Conservation (phyloP, 2,329 filamentous ascomycete genomes). For the Beauveria sp. region DNA sequence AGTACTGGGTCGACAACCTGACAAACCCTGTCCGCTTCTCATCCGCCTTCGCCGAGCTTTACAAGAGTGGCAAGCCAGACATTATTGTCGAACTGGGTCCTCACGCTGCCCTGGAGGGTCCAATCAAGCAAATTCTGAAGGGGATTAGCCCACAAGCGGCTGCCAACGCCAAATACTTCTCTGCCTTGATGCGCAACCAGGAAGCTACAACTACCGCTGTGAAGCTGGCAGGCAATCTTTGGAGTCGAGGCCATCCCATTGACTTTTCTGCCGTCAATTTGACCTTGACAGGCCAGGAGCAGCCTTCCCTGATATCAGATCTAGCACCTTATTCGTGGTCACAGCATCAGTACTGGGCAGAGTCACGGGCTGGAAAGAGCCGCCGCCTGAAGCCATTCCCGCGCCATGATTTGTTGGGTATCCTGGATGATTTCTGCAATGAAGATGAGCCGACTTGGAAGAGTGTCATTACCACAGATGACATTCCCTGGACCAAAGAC, state of each 20-base stretch:
- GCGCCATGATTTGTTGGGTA: slow-evolving; percentile 40
- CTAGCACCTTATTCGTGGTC: slow-evolving; percentile 42
- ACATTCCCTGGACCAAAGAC: slow-evolving; percentile 50
- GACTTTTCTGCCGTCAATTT: slow-evolving; percentile 41
- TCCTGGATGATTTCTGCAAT: slow-evolving; percentile 34
- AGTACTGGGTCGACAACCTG: slow-evolving; percentile 40
- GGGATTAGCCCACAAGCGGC: slow-evolving; percentile 31
- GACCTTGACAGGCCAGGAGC: slow-evolving; percentile 10
- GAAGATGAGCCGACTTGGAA: slow-evolving; percentile 41
- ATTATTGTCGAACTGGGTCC: slow-evolving; percentile 40
- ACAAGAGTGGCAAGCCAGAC: slow-evolving; percentile 18
- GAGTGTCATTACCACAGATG: slow-evolving; percentile 38
- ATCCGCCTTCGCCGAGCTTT: slow-evolving; percentile 23
- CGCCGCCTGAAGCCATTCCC: slow-evolving; percentile 32
- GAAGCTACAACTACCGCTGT: slow-evolving; percentile 37
- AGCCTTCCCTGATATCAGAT: slow-evolving; percentile 29
- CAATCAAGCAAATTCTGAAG: slow-evolving; percentile 43
- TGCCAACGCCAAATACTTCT: slow-evolving; percentile 33
- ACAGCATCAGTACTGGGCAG: slow-evolving; percentile 39
- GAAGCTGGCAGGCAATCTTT: slow-evolving; percentile 36
- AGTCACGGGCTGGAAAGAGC: slow-evolving; percentile 34
- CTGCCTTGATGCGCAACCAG: slow-evolving; percentile 43
- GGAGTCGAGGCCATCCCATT: slow-evolving; percentile 35
- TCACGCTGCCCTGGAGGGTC: slow-evolving; percentile 41
- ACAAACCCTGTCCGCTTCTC: slow-evolving; percentile 37